Evolutionary conservation across 1,139 yeast genomes (phyloP), one percentile per base, ranked within the genome.

Genomic region (Scheffersomyces quercinus): DNA sequence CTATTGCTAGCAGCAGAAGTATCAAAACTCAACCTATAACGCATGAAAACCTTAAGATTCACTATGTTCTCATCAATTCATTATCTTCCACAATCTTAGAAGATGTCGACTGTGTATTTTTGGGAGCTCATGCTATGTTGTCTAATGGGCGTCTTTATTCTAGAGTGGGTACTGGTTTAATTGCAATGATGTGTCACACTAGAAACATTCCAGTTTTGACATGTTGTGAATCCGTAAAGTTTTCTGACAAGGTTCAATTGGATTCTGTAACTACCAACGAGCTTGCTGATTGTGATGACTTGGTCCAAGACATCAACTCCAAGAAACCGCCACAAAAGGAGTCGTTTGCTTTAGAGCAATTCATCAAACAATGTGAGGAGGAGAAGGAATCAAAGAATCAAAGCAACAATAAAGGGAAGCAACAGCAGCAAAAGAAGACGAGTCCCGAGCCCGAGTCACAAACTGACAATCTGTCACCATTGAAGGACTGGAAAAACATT

Each of bases 71-170:
- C 52, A 81, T 93, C 49, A 85, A 85, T 43, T 86, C 96, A 8
- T 73, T 95, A 40, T 81, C 93, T 4, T 82, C 95, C 10, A 85
- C 90, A 9, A 76, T 91, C 51, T 81, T 84, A 51, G 89, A 87
- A 52, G 77, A 72, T 42, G 95, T 93, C 26, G 95, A 93, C 55
- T 86, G 88, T 52, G 96, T 93, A 5, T 86, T 95, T 63, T 72
- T 95, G 35, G 99, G 99, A 9, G 99, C 99, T 0, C 98, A 93
- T 62, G 95, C 98, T 31, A 91, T 95, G 88, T 75, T 93, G 46
- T 89, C 97, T 11, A 95, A 95, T 60, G 99, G 99, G 1, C 82
- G 91, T 62, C 75, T 95, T 46, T 90, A 88, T 61, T 87, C 97
- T 2, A 79, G 99, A 50, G 97, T 90, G 13, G 99, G 99, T 13